Evolutionary conservation across 1,284 basidiomycete genomes (phyloP), one percentile per base, ranked within the genome.

Genomic region (Athelia psychrophila): DNA sequence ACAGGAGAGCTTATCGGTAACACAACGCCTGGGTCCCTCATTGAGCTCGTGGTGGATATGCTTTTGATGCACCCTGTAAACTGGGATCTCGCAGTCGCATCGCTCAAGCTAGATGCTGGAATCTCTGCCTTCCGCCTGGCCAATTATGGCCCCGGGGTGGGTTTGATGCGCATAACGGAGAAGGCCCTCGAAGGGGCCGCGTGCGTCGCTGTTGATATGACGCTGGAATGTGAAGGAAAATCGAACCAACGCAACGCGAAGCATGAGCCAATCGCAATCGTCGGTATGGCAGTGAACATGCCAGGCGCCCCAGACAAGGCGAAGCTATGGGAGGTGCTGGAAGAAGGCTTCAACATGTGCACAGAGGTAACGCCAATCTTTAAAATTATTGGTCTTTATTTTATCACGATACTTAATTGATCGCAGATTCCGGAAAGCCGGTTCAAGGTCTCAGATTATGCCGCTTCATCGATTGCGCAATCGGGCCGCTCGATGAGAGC

Each of bases 281-380:
- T 87, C 49, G 87, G 86, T 8, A 87, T 88, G 84, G 80, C 84
- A 2, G 72, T 81, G 36, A 78, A 81, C 51, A 74, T 86, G 62
- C 86, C 86, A 0, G 81, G 83, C 1, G 83, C 85, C 3, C 60
- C 65, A 1, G 70, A 74, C 56, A 58, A 66, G 2, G 60, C 66
- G 9, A 66, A 75, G 48, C 68, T 89, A 2, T 88, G 87, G 87
- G 64, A 77, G 13, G 32, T 86, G 8, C 72, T 89, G 8, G 69
- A 80, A 58, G 60, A 76, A 27, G 84, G 85, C 9, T 63, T 76
- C 32, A 83, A 81, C 62, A 86, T 81, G 1, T 61, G 84, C 32
- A 68, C 78, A 27, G 73, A 83, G 74, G 87, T 88, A 50, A n/a
- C n/a, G n/a, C n/a, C n/a, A n/a, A n/a, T n/a, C n/a, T n/a, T n/a